These are phyloP conservation scores for Heritiera littoralis DNA, from an alignment of 345 rosid genomes.

Conservation along the genomic window DNA sequence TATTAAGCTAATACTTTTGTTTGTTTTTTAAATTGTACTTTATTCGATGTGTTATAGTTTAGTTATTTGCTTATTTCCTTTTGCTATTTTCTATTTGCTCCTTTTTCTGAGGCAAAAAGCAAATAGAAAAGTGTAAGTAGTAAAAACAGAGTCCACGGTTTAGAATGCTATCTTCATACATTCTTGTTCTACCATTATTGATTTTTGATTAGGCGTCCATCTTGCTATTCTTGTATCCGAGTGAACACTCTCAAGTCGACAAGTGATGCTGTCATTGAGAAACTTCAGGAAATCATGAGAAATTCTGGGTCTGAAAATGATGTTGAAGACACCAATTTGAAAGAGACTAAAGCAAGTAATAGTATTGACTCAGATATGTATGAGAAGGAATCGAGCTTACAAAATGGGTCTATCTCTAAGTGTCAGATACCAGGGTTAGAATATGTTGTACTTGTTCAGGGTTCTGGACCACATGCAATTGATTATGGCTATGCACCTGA, in stretches of 20 bases:
- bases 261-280: constrained; percentile 66
- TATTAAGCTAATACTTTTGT: not conserved
- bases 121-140: not conserved
- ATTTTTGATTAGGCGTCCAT: constrained; percentile 59
- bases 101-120: not conserved
- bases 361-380: constrained; percentile 5
- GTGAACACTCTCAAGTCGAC: constrained; percentile 76
- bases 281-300: constrained; percentile 49
- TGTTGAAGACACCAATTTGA: constrained; percentile 28
- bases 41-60: not conserved
- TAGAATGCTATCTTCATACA: not conserved
- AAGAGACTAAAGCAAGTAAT: constrained; percentile 26
- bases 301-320: constrained; percentile 31
- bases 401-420: constrained; percentile 42
- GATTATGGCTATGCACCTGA: constrained; percentile 56
- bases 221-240: constrained; percentile 84
- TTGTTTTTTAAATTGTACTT: not conserved
- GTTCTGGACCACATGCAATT: constrained; percentile 81
- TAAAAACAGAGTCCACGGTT: not conserved
- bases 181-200: not conserved
- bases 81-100: not conserved
- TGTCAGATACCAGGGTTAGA: constrained; percentile 80
- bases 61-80: not conserved
- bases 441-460: constrained; percentile 78
- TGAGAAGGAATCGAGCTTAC: constrained; percentile 24